Evolutionary conservation across 192 early-diverging fungal species (phyloP).

Genomic region (Podila epigama): DNA sequence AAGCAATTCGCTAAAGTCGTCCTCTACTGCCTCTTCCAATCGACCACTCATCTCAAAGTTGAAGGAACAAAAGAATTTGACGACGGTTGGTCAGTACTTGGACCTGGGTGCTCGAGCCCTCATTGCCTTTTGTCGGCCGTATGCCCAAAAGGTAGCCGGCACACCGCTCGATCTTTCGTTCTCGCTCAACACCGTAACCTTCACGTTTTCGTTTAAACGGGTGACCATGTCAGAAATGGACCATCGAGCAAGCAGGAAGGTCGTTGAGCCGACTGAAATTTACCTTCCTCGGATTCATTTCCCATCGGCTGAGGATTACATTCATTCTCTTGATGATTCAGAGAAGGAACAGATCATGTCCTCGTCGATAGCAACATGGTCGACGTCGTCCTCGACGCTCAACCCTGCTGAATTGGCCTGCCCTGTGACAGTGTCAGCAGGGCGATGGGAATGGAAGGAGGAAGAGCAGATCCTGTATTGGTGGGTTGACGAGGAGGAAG

Average conservation of each 20-base stretch:
- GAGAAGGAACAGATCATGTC: no score
- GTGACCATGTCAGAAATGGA: background rate
- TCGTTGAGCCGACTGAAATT: conserved; percentile 51
- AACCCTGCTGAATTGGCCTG: conserved; percentile 8
- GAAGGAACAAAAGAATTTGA: background rate
- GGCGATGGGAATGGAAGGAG: conserved; percentile 38
- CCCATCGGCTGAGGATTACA: conserved; percentile 37
- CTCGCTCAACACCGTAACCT: conserved; percentile 34
- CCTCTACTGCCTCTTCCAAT: background rate
- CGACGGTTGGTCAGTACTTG: background rate
- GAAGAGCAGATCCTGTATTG: conserved; percentile 37
- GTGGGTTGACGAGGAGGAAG: conserved; percentile 17
- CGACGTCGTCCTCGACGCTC: background rate
- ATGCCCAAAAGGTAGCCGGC: conserved; percentile 47
- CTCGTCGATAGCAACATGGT: background rate
- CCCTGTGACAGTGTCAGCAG: conserved; percentile 34
- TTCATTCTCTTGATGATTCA: conserved; percentile 4
- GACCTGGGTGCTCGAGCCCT: conserved; percentile 42
- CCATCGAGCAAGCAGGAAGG: background rate
- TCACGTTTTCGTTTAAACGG: conserved; percentile 42
- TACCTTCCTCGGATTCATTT: conserved; percentile 58
- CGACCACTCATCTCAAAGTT: conserved; percentile 2
- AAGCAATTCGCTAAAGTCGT: conserved; percentile 7
- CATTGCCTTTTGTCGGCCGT: conserved; percentile 42
- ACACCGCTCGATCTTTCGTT: conserved; percentile 40